phyloP scores from a whole-genome alignment of 345 rosid species.

The Citrus mangshanensis region DNA sequence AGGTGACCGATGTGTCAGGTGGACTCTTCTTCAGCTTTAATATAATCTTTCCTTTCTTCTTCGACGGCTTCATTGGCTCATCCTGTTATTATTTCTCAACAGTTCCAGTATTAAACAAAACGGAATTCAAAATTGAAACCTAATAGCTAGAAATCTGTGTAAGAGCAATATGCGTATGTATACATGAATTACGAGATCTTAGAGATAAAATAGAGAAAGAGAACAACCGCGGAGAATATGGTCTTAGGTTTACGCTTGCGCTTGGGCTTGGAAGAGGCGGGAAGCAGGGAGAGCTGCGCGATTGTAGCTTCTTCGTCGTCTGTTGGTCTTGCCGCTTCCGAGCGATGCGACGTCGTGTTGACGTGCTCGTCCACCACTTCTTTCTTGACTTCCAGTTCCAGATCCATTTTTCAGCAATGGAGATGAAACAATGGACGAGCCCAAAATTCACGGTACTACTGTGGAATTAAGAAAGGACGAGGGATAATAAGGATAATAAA shows the following conservation, averaged over 20 bases:
- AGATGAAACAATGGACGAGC: background rate
- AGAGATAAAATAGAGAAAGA: background rate
- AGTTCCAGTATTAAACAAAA: background rate
- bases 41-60: conserved; percentile 19
- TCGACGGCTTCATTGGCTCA: conserved; percentile 7
- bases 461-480: too few relatives aligned
- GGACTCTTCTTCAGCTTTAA: conserved; percentile 32
- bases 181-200: too few relatives aligned
- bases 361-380: conserved; percentile 12
- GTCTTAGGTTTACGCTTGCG: conserved; percentile 12
- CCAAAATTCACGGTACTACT: too few relatives aligned
- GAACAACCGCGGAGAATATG: conserved; percentile 16
- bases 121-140: background rate
- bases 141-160: background rate
- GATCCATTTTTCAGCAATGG: conserved; percentile 11
- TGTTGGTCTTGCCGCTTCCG: background rate
- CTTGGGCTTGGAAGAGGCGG: conserved; percentile 16
- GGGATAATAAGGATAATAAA: too few relatives aligned
- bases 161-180: too few relatives aligned
- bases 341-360: conserved; percentile 2
- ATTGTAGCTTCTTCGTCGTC: conserved; percentile 20
- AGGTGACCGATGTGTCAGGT: conserved; percentile 24
- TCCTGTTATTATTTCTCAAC: background rate
- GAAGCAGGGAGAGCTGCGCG: conserved; percentile 20
- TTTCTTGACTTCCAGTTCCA: conserved; percentile 18